Evolutionary conservation across 352 stramenopile species (phyloP).

Genomic region (Blastocystis sp.): DNA sequence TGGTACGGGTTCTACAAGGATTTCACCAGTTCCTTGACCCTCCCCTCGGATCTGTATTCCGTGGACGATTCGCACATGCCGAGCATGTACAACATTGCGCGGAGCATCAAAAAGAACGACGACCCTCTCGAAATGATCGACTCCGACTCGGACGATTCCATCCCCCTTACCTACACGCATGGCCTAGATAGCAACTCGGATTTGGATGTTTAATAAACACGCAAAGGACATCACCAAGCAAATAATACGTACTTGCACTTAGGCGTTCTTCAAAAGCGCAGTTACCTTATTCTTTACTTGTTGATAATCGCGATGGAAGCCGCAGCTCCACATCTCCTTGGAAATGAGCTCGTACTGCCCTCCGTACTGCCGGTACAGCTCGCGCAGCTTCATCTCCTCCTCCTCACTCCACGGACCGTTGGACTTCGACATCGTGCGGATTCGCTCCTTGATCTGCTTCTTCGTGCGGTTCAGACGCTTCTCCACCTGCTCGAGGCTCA

Average conservation of each 20-base stretch:
- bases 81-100: not conserved
- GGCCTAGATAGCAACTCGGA: not conserved
- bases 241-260: slow-evolving; percentile 24
- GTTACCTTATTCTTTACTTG: slow-evolving; percentile 28
- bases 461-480: not conserved
- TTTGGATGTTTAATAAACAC: slow-evolving; percentile 30
- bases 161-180: not conserved
- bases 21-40: slow-evolving; percentile 34
- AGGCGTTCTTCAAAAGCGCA: slow-evolving; percentile 6
- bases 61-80: not conserved
- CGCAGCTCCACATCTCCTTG: not conserved
- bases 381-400: not conserved
- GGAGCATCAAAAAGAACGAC: not conserved
- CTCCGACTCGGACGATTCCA: not conserved
- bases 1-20: slow-evolving; percentile 55
- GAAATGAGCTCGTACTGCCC: not conserved
- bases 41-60: slow-evolving; percentile 41
- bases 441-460: slow-evolving; percentile 48
- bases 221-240: not conserved
- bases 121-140: not conserved
- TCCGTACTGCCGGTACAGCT: not conserved
- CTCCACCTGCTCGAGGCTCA: not conserved
- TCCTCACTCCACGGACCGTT: not conserved
- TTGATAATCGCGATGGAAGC: slow-evolving; percentile 25
- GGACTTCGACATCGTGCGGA: not conserved